Evolutionary conservation across 2,329 filamentous ascomycete species (phyloP).

Genomic region (Stagonosporopsis rhizophila): DNA sequence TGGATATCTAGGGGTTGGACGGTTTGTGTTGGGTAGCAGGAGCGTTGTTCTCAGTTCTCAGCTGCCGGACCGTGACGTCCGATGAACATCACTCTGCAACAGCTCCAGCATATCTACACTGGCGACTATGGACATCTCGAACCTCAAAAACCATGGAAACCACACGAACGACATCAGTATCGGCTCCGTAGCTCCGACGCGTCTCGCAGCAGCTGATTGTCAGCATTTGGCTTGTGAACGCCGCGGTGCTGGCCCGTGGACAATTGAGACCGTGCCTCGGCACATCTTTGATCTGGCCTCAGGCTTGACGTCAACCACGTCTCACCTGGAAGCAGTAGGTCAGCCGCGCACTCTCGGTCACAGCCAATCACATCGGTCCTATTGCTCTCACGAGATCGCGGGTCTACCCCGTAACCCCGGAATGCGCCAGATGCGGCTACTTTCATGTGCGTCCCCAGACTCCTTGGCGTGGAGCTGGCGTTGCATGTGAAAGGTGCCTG

Average conservation of each 20-base stretch:
- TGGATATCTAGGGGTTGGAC: not conserved
- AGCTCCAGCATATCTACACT: not conserved
- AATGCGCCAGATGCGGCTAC: slow-evolving; percentile 35
- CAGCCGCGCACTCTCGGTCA: slow-evolving; percentile 17
- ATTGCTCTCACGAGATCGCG: slow-evolving; percentile 43
- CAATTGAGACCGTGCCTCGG: slow-evolving; percentile 35
- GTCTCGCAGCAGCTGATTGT: slow-evolving; percentile 10
- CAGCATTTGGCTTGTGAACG: slow-evolving; percentile 20
- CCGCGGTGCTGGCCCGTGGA: slow-evolving; percentile 10
- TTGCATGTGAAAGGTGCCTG: slow-evolving; percentile 48
- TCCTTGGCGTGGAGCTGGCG: slow-evolving; percentile 35
- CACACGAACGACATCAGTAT: not conserved
- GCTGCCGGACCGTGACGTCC: slow-evolving; percentile 8
- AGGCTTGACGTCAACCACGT: slow-evolving; percentile 39
- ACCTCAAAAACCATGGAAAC: not conserved
- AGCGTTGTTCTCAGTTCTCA: not conserved
- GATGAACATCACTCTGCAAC: slow-evolving; percentile 1
- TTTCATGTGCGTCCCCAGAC: slow-evolving; percentile 35
- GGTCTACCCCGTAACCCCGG: slow-evolving; percentile 33
- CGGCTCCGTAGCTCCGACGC: slow-evolving; percentile 2
- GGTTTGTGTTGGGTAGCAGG: not conserved
- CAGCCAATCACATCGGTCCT: slow-evolving; percentile 37
- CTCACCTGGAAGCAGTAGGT: slow-evolving; percentile 34
- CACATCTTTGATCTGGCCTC: slow-evolving; percentile 14
- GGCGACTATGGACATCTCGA: not conserved